phyloP scores from a whole-genome alignment of 805 yeast genomes.

The Nakazawaea molendinolei region DNA sequence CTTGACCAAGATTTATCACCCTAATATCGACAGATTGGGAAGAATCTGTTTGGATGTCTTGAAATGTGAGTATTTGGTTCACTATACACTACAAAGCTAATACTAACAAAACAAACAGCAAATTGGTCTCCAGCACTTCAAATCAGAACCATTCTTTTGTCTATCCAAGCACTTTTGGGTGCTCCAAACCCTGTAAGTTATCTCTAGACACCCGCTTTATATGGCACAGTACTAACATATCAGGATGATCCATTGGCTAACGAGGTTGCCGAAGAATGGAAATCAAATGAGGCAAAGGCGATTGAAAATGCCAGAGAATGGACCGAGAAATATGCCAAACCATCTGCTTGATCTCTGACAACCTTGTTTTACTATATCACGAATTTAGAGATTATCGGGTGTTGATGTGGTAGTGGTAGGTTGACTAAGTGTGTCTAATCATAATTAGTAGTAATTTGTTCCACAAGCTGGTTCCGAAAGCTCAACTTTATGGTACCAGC shows the following conservation, averaged over 20 bases:
- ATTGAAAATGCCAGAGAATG: conserved; percentile 73
- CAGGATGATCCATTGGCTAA: conserved; percentile 92
- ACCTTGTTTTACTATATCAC: no score
- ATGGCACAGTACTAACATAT: background rate
- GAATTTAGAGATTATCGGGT: no score
- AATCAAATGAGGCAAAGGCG: conserved; percentile 75
- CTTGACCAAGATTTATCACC: conserved; percentile 90
- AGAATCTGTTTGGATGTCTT: conserved; percentile 93
- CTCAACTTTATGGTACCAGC: no score
- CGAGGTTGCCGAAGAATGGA: conserved; percentile 97
- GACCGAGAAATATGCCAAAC: conserved; percentile 56
- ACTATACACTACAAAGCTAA: background rate
- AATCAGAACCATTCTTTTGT: conserved; percentile 83
- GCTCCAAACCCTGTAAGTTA: conserved; percentile 74
- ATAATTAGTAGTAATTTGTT: no score
- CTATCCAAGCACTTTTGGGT: conserved; percentile 89
- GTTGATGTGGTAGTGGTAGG: no score
- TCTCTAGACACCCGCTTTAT: background rate
- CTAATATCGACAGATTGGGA: conserved; percentile 92
- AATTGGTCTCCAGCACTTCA: conserved; percentile 99
- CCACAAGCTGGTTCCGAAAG: no score
- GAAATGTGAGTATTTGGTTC: conserved; percentile 37
- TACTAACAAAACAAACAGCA: conserved; percentile 26
- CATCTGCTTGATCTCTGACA: conserved; percentile 4
- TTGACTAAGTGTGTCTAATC: no score